Evolutionary conservation across 345 rosid species (phyloP), one percentile per base, ranked within the genome.

Genomic region (Dipteronia dyeriana): DNA sequence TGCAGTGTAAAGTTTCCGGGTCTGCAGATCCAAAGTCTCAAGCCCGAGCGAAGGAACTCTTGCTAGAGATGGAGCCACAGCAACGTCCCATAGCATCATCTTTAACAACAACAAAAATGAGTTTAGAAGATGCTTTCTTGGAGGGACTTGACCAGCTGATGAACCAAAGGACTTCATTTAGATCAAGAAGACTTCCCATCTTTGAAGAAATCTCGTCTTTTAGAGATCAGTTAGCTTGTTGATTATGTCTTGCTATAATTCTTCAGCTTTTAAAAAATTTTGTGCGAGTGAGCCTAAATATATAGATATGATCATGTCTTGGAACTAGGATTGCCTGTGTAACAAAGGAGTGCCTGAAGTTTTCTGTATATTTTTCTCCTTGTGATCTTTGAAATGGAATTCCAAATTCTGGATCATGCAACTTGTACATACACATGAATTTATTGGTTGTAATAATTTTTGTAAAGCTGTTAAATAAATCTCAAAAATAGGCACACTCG

Each of bases 151-250:
- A 93, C 34, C 86, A 86, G 77, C 77, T 90, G 85, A 82, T 94
- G 82, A 84, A 86, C 41, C 88, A 79, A 47, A 87, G 95, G 97
- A 85, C 85, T 17, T 90, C 94, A 11, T 83, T 78, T 45, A 82
- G 91, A 83, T 83, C 94, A 53, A 91, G 84, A 84, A 89, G 98
- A 78, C 96, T 92, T 25, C 97, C 98, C 0, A 85, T 94, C 53
- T 94, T 94, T 25, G 97, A 94, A 82, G 91, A 96, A 79, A 96
- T 96, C 74, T 96, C 93, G 68, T 81, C 94, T 17, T 81, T 89
- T 64, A 94, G 94, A 73, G 93, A 92, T 85, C 98, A 91, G 71
- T 65, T 95, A 57, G 95, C 94, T 49, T 95, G 98, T 74, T 90
- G 87, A 91, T 78, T 75, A 38, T 5, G 38, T 82, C 73, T 34